Evolutionary conservation across 1,284 basidiomycete species (phyloP).

Genomic region (Lentinus polychrous): DNA sequence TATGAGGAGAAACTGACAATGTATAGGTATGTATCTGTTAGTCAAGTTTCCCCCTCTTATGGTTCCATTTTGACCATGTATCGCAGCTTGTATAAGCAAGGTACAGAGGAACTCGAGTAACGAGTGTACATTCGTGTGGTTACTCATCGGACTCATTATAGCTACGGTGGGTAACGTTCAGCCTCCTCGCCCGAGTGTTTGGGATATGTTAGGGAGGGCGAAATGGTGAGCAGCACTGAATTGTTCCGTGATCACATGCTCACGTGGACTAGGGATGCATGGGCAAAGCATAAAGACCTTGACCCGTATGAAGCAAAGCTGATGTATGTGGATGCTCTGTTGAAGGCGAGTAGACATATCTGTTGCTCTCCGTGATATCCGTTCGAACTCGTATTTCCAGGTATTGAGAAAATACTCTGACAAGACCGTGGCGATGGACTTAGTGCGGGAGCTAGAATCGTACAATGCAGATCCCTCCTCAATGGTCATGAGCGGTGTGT

Average conservation of each 20-base stretch:
- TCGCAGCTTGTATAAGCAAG: conserved; percentile 84
- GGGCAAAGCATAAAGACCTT: conserved; percentile 86
- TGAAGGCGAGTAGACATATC: conserved; percentile 51
- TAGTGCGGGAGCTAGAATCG: conserved; percentile 80
- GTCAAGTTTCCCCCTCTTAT: neutral
- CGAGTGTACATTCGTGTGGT: neutral
- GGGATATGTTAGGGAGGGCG: conserved; percentile 89
- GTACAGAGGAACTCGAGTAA: conserved; percentile 32
- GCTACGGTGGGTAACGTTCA: conserved; percentile 87
- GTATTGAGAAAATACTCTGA: conserved; percentile 80
- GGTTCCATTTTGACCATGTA: conserved; percentile 8
- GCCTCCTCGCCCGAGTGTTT: conserved; percentile 76
- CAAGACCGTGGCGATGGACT: conserved; percentile 67
- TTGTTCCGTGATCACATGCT: conserved; percentile 21
- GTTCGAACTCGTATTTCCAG: conserved; percentile 35
- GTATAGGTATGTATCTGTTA: conserved; percentile 61
- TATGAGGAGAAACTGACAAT: conserved; percentile 96
- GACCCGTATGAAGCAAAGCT: conserved; percentile 79
- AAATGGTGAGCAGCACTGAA: conserved; percentile 64
- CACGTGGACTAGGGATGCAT: conserved; percentile 70
- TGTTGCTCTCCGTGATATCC: neutral
- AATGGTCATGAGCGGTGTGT: conserved; percentile 63
- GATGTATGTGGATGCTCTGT: conserved; percentile 82
- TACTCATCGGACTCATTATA: conserved; percentile 24
- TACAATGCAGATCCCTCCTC: conserved; percentile 67